These are phyloP conservation scores for Pelargonium citronellum DNA, from an alignment of 441 rosid genomes.

Conservation along the genomic window DNA sequence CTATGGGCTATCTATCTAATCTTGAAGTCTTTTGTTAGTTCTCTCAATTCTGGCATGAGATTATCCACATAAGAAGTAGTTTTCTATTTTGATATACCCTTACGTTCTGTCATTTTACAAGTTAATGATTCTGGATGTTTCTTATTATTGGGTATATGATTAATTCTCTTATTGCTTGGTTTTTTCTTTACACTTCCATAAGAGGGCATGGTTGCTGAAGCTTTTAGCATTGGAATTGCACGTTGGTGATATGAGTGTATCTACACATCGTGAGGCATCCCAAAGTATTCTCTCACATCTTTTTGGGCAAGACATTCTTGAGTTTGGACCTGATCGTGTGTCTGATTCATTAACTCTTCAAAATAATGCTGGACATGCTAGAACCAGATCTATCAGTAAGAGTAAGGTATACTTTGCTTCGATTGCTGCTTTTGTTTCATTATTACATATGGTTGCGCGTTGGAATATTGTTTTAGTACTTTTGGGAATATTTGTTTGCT, in stretches of 20 bases:
- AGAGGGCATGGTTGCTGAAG: slow-evolving; percentile 97
- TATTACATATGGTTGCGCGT: slow-evolving; percentile 1
- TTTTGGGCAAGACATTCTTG: slow-evolving; percentile 58
- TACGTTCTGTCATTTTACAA: neutral
- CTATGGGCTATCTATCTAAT: neutral
- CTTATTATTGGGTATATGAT: neutral
- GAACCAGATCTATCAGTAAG: slow-evolving; percentile 57
- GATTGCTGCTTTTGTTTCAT: slow-evolving; percentile 2
- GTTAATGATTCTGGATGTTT: neutral
- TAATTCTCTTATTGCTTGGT: slow-evolving; percentile 18
- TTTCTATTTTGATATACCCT: neutral
- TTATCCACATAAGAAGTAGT: neutral
- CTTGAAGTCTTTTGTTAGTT: slow-evolving; percentile 1
- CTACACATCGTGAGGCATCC: slow-evolving; percentile 66
- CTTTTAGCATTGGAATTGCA: slow-evolving; percentile 85
- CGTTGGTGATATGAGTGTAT: slow-evolving; percentile 54
- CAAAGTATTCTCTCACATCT: slow-evolving; percentile 72
- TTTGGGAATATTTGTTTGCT: slow-evolving; percentile 1
- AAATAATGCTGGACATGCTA: slow-evolving; percentile 42
- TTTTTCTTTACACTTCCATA: slow-evolving; percentile 18
- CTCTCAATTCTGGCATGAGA: neutral
- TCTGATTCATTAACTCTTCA: slow-evolving; percentile 40
- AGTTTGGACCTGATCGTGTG: slow-evolving; percentile 36
- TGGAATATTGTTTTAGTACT: neutral
- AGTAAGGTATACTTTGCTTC: slow-evolving; percentile 52